Evolutionary conservation across 108 stramenopile genomes (phyloP), one percentile per base, ranked within the genome.

Genomic region (Cyclotella sp.): DNA sequence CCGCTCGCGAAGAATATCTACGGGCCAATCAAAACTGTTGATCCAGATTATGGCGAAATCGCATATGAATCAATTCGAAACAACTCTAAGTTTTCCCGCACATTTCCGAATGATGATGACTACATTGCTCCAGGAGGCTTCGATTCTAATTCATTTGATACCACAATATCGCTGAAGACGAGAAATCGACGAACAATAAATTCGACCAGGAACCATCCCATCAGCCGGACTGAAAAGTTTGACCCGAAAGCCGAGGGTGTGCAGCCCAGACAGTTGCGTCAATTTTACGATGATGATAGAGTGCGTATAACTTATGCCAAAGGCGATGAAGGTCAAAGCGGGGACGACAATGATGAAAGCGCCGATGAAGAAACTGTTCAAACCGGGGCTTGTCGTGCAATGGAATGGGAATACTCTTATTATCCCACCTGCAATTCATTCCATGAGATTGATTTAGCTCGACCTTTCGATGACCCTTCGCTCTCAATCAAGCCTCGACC

Each of bases 391-490:
- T 84, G 84, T 39, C 68, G 49, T 30, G 28, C 21, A 0, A 65
- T 69, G 19, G 70, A 77, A 27, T 81, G 73, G 62, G 60, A 60
- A 7, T 47, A 51, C 8, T 27, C 69, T 11, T 86, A 88, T 51
- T 88, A 77, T 41, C 89, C 89, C 12, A 84, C 78, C 0, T 93
- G 91, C 79, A 93, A 93, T 67, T 16, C 54, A 16, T 72, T 93
- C 30, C 91, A 93, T 70, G 80, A 82, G 57, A 28, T 82, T n/a
- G 84, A 86, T 61, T 15, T 93, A 64, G 49, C 63, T n/a, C 34
- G 72, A 47, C 44, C 82, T 16, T 88, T 65, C 68, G 79, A 88
- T 64, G 68, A 69, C n/a, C 76, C 83, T 14, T 12, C 49, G 42
- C 16, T 52, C 47, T 22, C 58, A 3, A 3, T 3, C 19, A 51